Percentiles rank a stretch among this genome's conserved stretches.
Evolutionary conservation across 768 basidiomycete species (phyloP).

Genomic region (Tubosaeta brunneosetosa): DNA sequence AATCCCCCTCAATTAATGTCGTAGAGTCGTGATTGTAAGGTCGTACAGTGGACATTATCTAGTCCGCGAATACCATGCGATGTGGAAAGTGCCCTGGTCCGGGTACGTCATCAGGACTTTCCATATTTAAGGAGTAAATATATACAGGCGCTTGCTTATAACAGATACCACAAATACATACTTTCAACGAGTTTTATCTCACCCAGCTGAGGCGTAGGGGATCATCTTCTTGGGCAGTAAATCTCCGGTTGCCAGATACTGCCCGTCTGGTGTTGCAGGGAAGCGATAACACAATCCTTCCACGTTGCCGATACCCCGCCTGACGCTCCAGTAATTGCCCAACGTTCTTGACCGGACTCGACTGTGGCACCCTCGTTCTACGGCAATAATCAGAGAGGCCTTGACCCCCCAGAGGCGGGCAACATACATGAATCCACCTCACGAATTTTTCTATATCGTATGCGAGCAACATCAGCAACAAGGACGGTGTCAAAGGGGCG

Average conservation of each 20-base stretch:
- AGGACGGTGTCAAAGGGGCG: slow-evolving; percentile 26
- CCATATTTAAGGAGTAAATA: neutral
- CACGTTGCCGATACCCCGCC: slow-evolving; percentile 20
- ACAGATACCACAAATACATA: slow-evolving; percentile 5
- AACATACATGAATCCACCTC: slow-evolving; percentile 30
- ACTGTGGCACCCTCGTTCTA: slow-evolving; percentile 27
- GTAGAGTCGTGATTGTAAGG: neutral
- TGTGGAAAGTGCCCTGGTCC: neutral
- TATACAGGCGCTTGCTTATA: slow-evolving; percentile 13
- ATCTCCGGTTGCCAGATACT: slow-evolving; percentile 42
- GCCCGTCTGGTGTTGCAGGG: slow-evolving; percentile 37
- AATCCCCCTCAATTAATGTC: neutral
- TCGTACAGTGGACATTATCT: neutral
- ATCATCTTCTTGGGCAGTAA: slow-evolving; percentile 26
- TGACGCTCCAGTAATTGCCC: slow-evolving; percentile 29
- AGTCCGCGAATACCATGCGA: neutral
- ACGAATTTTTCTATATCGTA: slow-evolving; percentile 30
- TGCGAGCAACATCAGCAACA: slow-evolving; percentile 30
- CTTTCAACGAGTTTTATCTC: slow-evolving; percentile 3
- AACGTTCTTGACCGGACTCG: slow-evolving; percentile 36
- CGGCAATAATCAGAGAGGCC: neutral
- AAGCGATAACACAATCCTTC: slow-evolving; percentile 36
- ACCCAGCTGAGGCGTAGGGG: neutral
- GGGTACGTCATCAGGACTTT: slow-evolving; percentile 6
- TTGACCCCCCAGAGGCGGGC: neutral